phyloP scores from a whole-genome alignment of 2,329 filamentous ascomycete species.

The Helotiales sp. region DNA sequence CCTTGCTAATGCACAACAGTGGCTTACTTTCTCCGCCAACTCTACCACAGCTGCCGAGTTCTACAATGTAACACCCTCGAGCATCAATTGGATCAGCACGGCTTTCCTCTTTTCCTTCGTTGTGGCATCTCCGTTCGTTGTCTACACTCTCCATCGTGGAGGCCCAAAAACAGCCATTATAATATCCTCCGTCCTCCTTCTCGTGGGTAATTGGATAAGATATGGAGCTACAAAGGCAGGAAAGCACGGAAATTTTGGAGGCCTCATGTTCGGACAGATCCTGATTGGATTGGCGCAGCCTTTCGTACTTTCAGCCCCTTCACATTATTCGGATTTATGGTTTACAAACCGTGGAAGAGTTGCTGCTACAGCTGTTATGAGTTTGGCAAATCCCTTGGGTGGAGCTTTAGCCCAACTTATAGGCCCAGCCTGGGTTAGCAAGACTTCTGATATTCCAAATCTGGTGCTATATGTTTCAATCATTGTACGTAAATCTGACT shows the following conservation, averaged over 20 bases:
- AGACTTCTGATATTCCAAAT: slow-evolving; percentile 69
- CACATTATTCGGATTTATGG: slow-evolving; percentile 92
- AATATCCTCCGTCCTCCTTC: slow-evolving; percentile 70
- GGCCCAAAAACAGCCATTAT: slow-evolving; percentile 82
- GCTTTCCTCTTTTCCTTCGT: slow-evolving; percentile 87
- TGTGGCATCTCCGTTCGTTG: slow-evolving; percentile 70
- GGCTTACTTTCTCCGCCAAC: slow-evolving; percentile 90
- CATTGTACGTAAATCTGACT: slow-evolving; percentile 61
- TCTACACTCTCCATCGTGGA: slow-evolving; percentile 76
- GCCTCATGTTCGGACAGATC: slow-evolving; percentile 90
- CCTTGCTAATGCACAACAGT: slow-evolving; percentile 55
- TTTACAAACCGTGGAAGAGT: slow-evolving; percentile 86
- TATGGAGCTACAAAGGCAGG: slow-evolving; percentile 69
- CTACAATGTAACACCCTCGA: slow-evolving; percentile 74
- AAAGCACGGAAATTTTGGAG: slow-evolving; percentile 67
- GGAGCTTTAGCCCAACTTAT: slow-evolving; percentile 88
- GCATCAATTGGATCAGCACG: slow-evolving; percentile 92
- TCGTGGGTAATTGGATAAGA: slow-evolving; percentile 90
- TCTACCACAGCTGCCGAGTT: slow-evolving; percentile 75
- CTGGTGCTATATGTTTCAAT: slow-evolving; percentile 87
- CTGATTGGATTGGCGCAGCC: slow-evolving; percentile 88
- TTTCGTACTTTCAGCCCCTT: slow-evolving; percentile 87
- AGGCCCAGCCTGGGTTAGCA: slow-evolving; percentile 73
- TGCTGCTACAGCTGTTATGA: slow-evolving; percentile 83
- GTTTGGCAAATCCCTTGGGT: slow-evolving; percentile 87